Conservation (phyloP, 352 stramenopile species). For the Phytophthora ramorum region DNA sequence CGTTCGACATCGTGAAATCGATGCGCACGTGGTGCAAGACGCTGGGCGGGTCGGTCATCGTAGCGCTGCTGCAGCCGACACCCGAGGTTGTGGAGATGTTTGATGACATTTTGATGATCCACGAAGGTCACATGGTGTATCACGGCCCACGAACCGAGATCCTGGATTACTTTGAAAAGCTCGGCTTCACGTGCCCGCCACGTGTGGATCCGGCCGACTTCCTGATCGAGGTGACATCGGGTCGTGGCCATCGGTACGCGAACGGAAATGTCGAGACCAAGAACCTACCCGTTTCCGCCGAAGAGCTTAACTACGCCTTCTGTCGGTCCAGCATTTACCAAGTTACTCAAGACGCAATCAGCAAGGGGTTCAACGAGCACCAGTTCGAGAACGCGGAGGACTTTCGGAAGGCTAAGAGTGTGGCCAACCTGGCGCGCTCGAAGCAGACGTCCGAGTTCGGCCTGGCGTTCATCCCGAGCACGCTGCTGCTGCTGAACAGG, state of each 20-base stretch:
- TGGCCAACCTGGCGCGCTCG: no score
- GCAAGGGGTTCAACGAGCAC: no score
- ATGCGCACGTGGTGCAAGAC: no score
- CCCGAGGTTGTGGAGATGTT: slow-evolving; percentile 96
- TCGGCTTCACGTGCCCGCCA: slow-evolving; percentile 74
- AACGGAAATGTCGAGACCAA: slow-evolving; percentile 41
- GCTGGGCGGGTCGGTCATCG: no score
- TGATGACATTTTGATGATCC: slow-evolving; percentile 93
- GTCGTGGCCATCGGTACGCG: slow-evolving; percentile 51
- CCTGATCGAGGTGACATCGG: slow-evolving; percentile 74
- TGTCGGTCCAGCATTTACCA: slow-evolving; percentile 61
- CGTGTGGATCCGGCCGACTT: slow-evolving; percentile 73
- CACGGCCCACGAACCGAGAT: slow-evolving; percentile 83
- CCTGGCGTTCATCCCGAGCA: slow-evolving; percentile 51
- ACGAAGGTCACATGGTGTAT: slow-evolving; percentile 94
- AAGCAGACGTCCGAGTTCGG: slow-evolving; percentile 67
- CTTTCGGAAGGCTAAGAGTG: no score
- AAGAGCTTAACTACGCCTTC: slow-evolving; percentile 69
- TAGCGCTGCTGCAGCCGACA: slow-evolving; percentile 51
- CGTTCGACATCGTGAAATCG: no score
- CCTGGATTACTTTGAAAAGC: slow-evolving; percentile 84
- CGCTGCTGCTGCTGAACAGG: slow-evolving; percentile 58
- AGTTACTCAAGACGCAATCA: slow-evolving; percentile 58
- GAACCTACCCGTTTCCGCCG: slow-evolving; percentile 34
- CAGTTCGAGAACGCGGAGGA: no score